phyloP scores from a whole-genome alignment of 352 stramenopile species.

The Thraustochytrium sp. region DNA sequence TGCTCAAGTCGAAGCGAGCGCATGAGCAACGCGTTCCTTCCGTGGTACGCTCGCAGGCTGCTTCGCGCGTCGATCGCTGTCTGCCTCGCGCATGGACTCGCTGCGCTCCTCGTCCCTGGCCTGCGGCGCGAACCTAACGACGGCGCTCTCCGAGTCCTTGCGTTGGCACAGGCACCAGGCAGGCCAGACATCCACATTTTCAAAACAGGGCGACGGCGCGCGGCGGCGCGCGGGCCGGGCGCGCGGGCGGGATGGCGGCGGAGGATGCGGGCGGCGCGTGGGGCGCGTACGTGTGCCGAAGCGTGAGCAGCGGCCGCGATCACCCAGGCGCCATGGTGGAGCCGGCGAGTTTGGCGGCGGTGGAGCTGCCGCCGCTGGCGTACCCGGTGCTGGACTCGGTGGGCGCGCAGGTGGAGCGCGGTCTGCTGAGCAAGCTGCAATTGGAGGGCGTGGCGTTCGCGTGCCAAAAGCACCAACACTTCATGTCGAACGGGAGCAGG shows the following conservation, averaged over 20 bases:
- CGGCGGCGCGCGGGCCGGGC: not conserved
- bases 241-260: conserved; percentile 1
- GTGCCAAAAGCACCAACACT: conserved; percentile 56
- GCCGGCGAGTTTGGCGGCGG: conserved; percentile 36
- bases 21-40: too few relatives aligned
- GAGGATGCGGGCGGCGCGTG: conserved; percentile 42
- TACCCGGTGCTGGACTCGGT: conserved; percentile 48
- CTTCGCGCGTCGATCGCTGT: too few relatives aligned
- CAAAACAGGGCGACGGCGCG: too few relatives aligned
- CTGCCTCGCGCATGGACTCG: too few relatives aligned
- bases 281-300: conserved; percentile 44
- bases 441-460: conserved; percentile 64
- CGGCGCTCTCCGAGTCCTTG: too few relatives aligned
- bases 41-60: too few relatives aligned
- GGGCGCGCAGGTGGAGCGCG: conserved; percentile 48
- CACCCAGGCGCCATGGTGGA: conserved; percentile 52
- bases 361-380: not conserved
- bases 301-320: conserved; percentile 13
- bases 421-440: conserved; percentile 58
- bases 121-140: too few relatives aligned
- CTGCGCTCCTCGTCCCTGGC: too few relatives aligned
- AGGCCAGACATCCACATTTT: too few relatives aligned
- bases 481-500: conserved; percentile 49
- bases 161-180: too few relatives aligned
- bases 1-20: too few relatives aligned